These are phyloP conservation scores for Cercospora sp. DNA, from an alignment of 2,329 filamentous ascomycete species.

Conservation along the genomic window DNA sequence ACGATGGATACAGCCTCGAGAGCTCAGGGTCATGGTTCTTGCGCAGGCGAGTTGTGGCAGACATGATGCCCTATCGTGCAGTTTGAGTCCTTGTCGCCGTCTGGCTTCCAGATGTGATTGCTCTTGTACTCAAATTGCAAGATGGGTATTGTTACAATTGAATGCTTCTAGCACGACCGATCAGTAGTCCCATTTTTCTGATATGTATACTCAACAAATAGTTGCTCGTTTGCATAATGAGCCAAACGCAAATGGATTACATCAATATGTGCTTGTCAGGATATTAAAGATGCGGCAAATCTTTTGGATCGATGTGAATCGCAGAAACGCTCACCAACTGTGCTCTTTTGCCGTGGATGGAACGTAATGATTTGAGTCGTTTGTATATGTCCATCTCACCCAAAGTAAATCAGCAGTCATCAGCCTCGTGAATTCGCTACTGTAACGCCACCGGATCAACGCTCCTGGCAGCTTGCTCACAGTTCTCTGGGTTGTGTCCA, in stretches of 20 bases:
- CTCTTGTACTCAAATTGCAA: background rate
- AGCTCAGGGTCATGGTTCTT: background rate
- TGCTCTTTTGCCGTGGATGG: background rate
- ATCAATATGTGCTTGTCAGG: background rate
- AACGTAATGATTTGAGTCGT: background rate
- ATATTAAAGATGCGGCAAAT: background rate
- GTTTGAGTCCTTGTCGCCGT: background rate
- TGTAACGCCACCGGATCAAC: conserved; percentile 25
- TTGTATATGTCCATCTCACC: background rate
- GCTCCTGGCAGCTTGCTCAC: conserved; percentile 24
- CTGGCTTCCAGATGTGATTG: background rate
- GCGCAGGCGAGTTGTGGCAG: background rate
- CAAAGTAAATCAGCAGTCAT: too few species aligned
- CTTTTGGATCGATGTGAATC: background rate
- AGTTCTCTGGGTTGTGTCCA: conserved; percentile 29
- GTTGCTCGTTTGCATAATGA: background rate
- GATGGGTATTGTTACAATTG: too few species aligned
- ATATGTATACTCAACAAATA: background rate
- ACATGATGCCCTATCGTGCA: background rate
- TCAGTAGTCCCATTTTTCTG: too few species aligned
- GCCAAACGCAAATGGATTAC: background rate
- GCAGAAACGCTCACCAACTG: background rate
- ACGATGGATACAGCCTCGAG: background rate
- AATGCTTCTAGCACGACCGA: too few species aligned
- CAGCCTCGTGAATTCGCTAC: too few species aligned